Conservation (phyloP, 345 rosid genomes). For the Bretschneidera sinensis region DNA sequence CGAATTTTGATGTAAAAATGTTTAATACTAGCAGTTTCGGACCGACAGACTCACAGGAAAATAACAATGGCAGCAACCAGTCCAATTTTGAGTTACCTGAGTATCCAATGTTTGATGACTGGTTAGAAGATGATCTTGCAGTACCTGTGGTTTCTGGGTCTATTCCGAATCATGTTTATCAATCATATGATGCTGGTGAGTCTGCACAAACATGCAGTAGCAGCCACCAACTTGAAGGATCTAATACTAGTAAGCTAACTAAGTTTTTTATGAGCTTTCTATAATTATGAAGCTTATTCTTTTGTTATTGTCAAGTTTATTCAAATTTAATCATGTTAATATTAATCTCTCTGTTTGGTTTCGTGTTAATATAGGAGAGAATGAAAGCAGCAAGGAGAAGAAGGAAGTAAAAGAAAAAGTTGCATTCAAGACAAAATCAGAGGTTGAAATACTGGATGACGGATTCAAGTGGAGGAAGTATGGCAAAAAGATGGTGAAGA, state of each 20-base stretch:
- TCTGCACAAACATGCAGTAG: constrained; percentile 24
- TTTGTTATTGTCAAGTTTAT: neutral
- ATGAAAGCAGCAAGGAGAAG: constrained; percentile 27
- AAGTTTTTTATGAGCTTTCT: no score
- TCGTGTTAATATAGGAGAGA: constrained; percentile 13
- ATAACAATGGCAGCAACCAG: no score
- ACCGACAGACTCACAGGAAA: constrained; percentile 25
- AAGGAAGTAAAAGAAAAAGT: constrained; percentile 49
- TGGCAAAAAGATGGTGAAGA: constrained; percentile 96
- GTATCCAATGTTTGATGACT: constrained; percentile 42
- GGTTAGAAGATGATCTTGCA: constrained; percentile 49
- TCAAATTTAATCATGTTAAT: neutral
- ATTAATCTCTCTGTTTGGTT: neutral
- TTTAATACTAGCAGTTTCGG: constrained; percentile 6
- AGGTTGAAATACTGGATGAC: constrained; percentile 76
- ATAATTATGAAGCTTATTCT: no score
- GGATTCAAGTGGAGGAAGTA: constrained; percentile 97
- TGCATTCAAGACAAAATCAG: constrained; percentile 79
- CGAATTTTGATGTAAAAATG: constrained; percentile 3
- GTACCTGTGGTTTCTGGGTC: constrained; percentile 26
- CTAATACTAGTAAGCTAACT: neutral
- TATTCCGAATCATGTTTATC: constrained; percentile 28
- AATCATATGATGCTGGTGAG: constrained; percentile 21
- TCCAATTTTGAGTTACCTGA: constrained; percentile 50
- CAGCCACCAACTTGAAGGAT: constrained; percentile 23